Percentiles rank a stretch among this genome's conserved stretches.
These are phyloP conservation scores for Aschersonia sp. DNA, from an alignment of 2,329 filamentous ascomycete genomes.

Conservation along the genomic window DNA sequence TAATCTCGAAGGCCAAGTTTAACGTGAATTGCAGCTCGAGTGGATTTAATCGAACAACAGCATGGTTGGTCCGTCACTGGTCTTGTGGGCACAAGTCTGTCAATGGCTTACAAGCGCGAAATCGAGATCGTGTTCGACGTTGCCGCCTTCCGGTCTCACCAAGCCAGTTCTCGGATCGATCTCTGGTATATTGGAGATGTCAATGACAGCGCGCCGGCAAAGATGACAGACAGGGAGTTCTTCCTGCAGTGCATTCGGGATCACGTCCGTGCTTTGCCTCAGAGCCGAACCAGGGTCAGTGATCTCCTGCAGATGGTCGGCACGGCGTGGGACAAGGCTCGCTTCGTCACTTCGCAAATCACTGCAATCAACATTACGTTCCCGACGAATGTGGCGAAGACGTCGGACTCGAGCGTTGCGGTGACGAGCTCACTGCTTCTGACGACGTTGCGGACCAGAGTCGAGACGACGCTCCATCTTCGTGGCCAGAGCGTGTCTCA, in stretches of 20 bases:
- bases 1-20: not conserved
- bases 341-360: conserved; percentile 43
- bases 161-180: conserved; percentile 43
- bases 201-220: conserved; percentile 35
- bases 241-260: conserved; percentile 61
- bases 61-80: conserved; percentile 62
- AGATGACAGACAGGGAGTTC: conserved; percentile 57
- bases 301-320: conserved; percentile 46
- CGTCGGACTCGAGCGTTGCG: conserved; percentile 49
- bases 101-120: conserved; percentile 58
- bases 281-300: conserved; percentile 39
- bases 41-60: conserved; percentile 48
- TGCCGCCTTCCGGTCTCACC: conserved; percentile 36
- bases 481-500: conserved; percentile 26
- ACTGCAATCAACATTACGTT: conserved; percentile 47
- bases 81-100: conserved; percentile 46
- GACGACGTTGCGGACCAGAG: conserved; percentile 49
- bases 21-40: conserved; percentile 35
- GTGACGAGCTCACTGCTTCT: conserved; percentile 51
- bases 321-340: conserved; percentile 51
- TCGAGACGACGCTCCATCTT: conserved; percentile 48
- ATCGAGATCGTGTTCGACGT: conserved; percentile 62
- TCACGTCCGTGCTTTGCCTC: conserved; percentile 46
- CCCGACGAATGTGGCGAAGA: conserved; percentile 48
- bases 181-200: conserved; percentile 54